Evolutionary conservation across 2,329 filamentous ascomycete genomes (phyloP).

Genomic region (Acrodontium crateriforme): DNA sequence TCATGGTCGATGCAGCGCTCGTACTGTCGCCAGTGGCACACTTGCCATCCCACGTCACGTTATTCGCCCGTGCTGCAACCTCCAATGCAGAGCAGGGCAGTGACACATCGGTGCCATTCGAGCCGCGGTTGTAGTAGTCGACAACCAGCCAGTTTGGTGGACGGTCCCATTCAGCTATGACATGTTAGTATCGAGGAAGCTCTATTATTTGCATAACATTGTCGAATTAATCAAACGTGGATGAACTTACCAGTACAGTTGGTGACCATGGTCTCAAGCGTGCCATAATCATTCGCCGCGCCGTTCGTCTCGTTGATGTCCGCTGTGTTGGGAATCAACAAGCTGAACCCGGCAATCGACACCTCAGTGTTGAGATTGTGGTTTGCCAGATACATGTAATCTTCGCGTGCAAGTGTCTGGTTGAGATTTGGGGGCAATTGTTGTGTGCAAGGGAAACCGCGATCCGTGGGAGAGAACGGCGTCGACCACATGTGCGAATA

Average conservation of each 20-base stretch:
- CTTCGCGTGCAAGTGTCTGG: conserved; percentile 35
- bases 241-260: conserved; percentile 41
- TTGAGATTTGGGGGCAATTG: conserved; percentile 60
- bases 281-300: conserved; percentile 45
- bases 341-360: conserved; percentile 91
- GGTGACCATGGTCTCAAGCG: conserved; percentile 49
- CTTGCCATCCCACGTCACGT: conserved; percentile 47
- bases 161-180: conserved; percentile 43
- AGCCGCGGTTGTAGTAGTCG: conserved; percentile 71
- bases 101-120: conserved; percentile 15
- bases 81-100: conserved; percentile 61
- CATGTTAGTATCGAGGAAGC: neutral
- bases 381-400: conserved; percentile 69
- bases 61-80: conserved; percentile 56
- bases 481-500: conserved; percentile 88
- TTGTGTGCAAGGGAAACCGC: conserved; percentile 61
- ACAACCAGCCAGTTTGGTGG: conserved; percentile 70
- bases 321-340: conserved; percentile 60
- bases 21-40: conserved; percentile 4
- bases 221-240: too few relatives aligned
- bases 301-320: conserved; percentile 61
- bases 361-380: conserved; percentile 93
- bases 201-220: too few relatives aligned
- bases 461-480: conserved; percentile 60
- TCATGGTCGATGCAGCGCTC: neutral